Base-by-base conservation (phyloP, 768 basidiomycete genomes). In the Agaricus subrufescens region DNA sequence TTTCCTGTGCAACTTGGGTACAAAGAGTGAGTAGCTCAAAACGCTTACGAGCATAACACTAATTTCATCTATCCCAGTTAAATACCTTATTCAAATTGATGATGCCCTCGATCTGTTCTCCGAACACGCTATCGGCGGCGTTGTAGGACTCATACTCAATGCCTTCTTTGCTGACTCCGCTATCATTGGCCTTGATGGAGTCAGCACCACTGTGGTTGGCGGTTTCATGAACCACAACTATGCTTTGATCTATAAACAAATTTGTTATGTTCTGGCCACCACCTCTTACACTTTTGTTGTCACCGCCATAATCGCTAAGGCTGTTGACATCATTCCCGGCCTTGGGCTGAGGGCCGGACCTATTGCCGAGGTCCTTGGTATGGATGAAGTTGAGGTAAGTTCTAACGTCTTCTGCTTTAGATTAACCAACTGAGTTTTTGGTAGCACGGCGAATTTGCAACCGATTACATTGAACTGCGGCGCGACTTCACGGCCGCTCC, bases 61-160 rank as follows among this genome's bases (percentile, higher is more conserved):
- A 61, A 51, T 44, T 26, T 23, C 55, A 42, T 40, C 25, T 65
- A 51, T 30, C 19, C 1, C 60, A 90, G 87, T 87, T 25, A 90
- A 91, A 70, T 79, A 80, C 60, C 64, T 88, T 34, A 58, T 94
- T 52, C 71, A 74, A 15, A 81, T 94, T 53, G 94, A 97, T 66
- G 94, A 96, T 65, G 85, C 92, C 0, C 85, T 97, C 49, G 94
- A 98, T 77, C 80, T 94, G 45, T 95, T 93, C 67, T 93, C 94
- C 15, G 86, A 91, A 63, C 94, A 97, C 74, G 94, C 87, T 38
- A 72, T 95, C 40, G 92, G 91, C 6, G 91, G 92, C 26, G 82
- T 91, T 40, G 70, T 90, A 50, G 94, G 91, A 43, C 76, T 90
- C 14, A 66, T 91, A 47, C 60, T 78, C 61, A 93, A 89, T 55